Percentiles rank a stretch among this genome's conserved stretches.
Evolutionary conservation across 768 basidiomycete genomes (phyloP).

Genomic region (Phallus indusiatus): DNA sequence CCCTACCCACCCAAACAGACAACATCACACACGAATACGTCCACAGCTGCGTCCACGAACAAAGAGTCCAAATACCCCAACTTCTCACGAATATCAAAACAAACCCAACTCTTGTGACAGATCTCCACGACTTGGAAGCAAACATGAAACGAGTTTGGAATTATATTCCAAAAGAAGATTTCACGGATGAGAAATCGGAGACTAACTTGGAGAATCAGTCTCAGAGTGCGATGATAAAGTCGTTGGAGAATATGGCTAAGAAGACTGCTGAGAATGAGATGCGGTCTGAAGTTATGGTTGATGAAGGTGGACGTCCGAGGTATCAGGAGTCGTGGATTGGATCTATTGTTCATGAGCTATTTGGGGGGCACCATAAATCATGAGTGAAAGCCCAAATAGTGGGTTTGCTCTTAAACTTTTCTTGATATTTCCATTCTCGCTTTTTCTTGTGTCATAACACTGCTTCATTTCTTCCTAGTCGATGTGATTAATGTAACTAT

Average conservation of each 20-base stretch:
- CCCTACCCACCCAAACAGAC: slow-evolving; percentile 35
- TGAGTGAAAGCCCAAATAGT: no score
- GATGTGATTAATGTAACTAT: background rate
- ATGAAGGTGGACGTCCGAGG: slow-evolving; percentile 7
- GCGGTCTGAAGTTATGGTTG: slow-evolving; percentile 2
- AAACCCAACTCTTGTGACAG: slow-evolving; percentile 35
- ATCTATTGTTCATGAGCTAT: background rate
- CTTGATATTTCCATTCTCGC: no score
- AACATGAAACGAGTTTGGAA: slow-evolving; percentile 24
- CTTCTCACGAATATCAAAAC: slow-evolving; percentile 28
- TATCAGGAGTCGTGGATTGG: slow-evolving; percentile 7
- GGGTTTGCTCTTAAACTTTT: no score
- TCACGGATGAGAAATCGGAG: slow-evolving; percentile 23
- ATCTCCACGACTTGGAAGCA: slow-evolving; percentile 43
- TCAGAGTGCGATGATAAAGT: slow-evolving; percentile 7
- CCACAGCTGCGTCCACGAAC: slow-evolving; percentile 50
- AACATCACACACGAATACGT: slow-evolving; percentile 48
- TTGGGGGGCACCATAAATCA: background rate
- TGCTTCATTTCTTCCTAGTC: background rate
- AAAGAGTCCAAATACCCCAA: slow-evolving; percentile 25
- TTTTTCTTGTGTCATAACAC: background rate
- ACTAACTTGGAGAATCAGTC: slow-evolving; percentile 14
- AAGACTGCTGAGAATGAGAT: background rate
- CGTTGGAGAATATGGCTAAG: slow-evolving; percentile 4
- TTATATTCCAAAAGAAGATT: slow-evolving; percentile 25